Evolutionary conservation across 768 basidiomycete genomes (phyloP).

Genomic region (Lactifluus rugatus): DNA sequence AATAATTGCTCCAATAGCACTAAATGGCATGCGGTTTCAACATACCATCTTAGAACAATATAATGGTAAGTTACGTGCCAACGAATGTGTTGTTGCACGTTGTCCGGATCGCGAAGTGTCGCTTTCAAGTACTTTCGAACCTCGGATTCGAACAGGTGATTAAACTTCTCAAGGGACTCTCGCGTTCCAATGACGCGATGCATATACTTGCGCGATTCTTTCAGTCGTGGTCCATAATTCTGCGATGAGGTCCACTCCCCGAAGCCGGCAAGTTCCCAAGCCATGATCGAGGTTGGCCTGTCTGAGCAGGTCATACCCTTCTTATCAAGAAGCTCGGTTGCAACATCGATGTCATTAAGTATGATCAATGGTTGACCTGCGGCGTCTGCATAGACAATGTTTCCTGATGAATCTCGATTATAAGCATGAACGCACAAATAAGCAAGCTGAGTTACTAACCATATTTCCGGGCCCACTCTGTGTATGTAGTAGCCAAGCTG

Average conservation of each 20-base stretch:
- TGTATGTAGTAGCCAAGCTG: neutral
- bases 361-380: neutral
- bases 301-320: neutral
- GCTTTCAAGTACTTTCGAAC: neutral
- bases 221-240: neutral
- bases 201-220: neutral
- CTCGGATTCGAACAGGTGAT: neutral
- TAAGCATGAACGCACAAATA: neutral
- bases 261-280: neutral
- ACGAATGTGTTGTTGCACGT: neutral
- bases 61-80: neutral
- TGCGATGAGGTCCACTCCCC: neutral
- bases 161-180: neutral
- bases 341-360: neutral
- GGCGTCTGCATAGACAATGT: neutral
- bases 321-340: conserved; percentile 5
- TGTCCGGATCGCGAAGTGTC: neutral
- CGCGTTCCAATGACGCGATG: neutral
- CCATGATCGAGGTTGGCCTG: neutral
- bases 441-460: neutral
- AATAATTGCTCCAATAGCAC: conserved; percentile 16
- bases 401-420: neutral
- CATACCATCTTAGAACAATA: neutral
- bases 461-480: neutral
- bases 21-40: neutral